Evolutionary conservation across 2,329 filamentous ascomycete species (phyloP).

Genomic region (Emergomyces orientalis): DNA sequence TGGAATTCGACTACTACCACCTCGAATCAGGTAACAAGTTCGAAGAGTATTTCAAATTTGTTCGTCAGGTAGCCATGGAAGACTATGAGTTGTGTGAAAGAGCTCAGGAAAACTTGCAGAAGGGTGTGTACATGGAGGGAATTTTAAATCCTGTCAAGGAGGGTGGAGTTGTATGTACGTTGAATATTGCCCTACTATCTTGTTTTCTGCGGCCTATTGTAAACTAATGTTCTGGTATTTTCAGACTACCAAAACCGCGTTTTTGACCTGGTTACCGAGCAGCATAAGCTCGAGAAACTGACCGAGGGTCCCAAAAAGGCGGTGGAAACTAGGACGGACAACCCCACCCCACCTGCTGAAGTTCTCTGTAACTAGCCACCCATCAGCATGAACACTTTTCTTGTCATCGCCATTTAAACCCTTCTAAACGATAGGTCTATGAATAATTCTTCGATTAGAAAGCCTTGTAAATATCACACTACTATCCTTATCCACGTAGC

Average conservation of each 20-base stretch:
- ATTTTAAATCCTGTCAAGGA: constrained; percentile 49
- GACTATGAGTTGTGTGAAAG: constrained; percentile 51
- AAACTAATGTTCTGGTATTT: not conserved
- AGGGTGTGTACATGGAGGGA: constrained; percentile 47
- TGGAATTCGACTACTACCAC: constrained; percentile 54
- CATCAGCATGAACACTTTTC: not conserved
- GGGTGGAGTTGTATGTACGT: constrained; percentile 45
- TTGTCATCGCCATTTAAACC: too few relatives aligned
- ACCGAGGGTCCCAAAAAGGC: not conserved
- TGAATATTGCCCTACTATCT: not conserved
- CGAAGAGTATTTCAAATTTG: constrained; percentile 48
- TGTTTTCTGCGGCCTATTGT: not conserved
- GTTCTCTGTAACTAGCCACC: not conserved
- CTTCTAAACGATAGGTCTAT: too few relatives aligned
- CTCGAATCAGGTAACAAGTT: constrained; percentile 43
- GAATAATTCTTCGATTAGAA: too few relatives aligned
- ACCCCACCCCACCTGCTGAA: not conserved
- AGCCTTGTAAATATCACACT: not conserved
- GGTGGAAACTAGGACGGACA: not conserved
- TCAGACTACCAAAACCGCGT: constrained; percentile 41
- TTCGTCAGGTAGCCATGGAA: constrained; percentile 47
- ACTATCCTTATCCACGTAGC: not conserved
- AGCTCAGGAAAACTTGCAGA: constrained; percentile 46
- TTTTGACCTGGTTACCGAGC: constrained; percentile 37
- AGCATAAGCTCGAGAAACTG: constrained; percentile 30